phyloP scores from a whole-genome alignment of 495 filamentous ascomycete species.

The Daldinia caldariorum region DNA sequence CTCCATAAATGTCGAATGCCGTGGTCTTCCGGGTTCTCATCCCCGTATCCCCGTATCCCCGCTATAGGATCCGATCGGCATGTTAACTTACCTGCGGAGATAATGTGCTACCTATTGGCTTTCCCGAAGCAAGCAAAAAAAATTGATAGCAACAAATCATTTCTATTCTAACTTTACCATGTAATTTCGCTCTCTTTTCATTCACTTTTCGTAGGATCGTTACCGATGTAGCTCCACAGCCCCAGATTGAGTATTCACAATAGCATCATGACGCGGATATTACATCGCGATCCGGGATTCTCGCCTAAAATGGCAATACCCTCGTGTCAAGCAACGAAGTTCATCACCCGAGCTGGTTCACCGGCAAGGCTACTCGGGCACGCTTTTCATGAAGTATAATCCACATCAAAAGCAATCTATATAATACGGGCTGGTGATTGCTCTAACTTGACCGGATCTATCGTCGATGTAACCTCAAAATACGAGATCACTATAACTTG shows the following conservation, averaged over 20 bases:
- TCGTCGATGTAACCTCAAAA: constrained; percentile 1
- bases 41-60: neutral
- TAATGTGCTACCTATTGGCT: too few species aligned
- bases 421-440: neutral
- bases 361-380: neutral
- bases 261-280: neutral
- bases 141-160: too few species aligned
- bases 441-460: neutral
- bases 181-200: neutral
- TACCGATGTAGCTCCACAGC: neutral
- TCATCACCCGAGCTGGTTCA: neutral
- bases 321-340: neutral
- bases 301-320: neutral
- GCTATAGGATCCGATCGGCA: neutral
- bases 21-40: neutral
- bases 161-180: too few species aligned
- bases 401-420: neutral
- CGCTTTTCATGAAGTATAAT: neutral
- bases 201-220: neutral
- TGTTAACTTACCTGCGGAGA: too few species aligned
- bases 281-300: neutral
- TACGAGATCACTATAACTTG: constrained; percentile 1
- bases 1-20: neutral
- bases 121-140: too few species aligned
- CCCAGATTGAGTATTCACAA: neutral